Evolutionary conservation across 2,329 filamentous ascomycete species (phyloP).

Genomic region (Fusarium anguioides): DNA sequence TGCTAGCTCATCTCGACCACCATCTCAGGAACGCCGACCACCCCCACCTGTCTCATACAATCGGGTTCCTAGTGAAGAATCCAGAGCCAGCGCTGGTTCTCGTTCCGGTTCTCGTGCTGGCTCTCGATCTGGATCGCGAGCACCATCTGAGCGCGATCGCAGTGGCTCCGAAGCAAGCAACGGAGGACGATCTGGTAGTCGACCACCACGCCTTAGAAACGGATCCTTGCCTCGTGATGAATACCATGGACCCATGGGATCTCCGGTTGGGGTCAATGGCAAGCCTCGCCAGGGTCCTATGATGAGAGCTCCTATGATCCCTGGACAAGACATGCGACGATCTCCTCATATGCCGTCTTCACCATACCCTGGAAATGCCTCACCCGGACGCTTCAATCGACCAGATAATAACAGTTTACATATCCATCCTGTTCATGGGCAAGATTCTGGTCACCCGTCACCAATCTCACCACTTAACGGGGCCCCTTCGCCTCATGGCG

Average conservation of each 20-base stretch:
- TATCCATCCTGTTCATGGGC: slow-evolving; percentile 40
- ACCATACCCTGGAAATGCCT: slow-evolving; percentile 43
- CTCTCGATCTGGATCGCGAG: slow-evolving; percentile 45
- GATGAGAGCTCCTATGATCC: slow-evolving; percentile 59
- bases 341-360: slow-evolving; percentile 62
- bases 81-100: slow-evolving; percentile 43
- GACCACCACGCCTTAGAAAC: slow-evolving; percentile 55
- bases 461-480: slow-evolving; percentile 54
- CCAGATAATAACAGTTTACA: slow-evolving; percentile 39
- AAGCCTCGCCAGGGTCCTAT: slow-evolving; percentile 46
- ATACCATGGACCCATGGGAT: slow-evolving; percentile 43
- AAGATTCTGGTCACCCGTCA: slow-evolving; percentile 56
- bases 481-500: slow-evolving; percentile 21
- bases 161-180: slow-evolving; percentile 67
- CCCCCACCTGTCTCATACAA: slow-evolving; percentile 59
- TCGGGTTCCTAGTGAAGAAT: slow-evolving; percentile 58
- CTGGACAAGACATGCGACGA: slow-evolving; percentile 57
- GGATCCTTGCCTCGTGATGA: slow-evolving; percentile 53
- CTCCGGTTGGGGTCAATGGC: slow-evolving; percentile 40
- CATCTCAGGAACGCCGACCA: slow-evolving; percentile 57
- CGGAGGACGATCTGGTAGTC: slow-evolving; percentile 54
- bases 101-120: slow-evolving; percentile 28
- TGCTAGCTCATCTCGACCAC: slow-evolving; percentile 48
- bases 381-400: slow-evolving; percentile 40
- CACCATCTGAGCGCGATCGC: slow-evolving; percentile 60